Evolutionary conservation across 345 rosid genomes (phyloP), one percentile per base, ranked within the genome.

Genomic region (Citrus inodora): DNA sequence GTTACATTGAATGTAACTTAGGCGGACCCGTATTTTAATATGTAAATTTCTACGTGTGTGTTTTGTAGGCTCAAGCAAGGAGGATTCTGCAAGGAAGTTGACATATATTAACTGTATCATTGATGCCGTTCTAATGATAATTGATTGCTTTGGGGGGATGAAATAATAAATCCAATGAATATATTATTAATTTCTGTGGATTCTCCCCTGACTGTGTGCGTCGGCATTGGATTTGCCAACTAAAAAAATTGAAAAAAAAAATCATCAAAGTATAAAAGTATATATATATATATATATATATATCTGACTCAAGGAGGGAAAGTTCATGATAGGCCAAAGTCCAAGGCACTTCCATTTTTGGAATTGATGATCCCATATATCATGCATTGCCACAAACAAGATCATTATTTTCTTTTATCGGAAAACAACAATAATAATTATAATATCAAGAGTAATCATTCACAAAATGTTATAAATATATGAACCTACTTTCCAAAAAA

Each of bases 11-110:
- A 1, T n/a, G n/a, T n/a, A n/a, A n/a, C n/a, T n/a, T 0, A 0
- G 27, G 27, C 27, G 27, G 27, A 25, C 27, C 27, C 27, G 27
- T 74, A n/a, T 63, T 21, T 38, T 60, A 32, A 32, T 32, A 32
- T 32, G 33, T 32, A 32, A 0, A 33, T 33, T 30, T 25, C 2
- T 33, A 32, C 35, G 71, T 2, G 37, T 65, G 13, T 42, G 42
- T 42, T 11, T 53, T 27, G 35, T 32, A 96, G 99, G 99, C 97
- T 72, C 94, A 88, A 70, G 98, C 99, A 37, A 97, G 98, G 37
- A 90, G 94, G 88, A 93, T 96, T 78, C 97, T 97, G 4, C 96
- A 91, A 82, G 99, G 92, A 93, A 2, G 42, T 38, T 8, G 42
- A 38, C 9, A 7, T 9, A 38, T 38, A 8, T 38, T 38, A 0